These are phyloP conservation scores for Linnemannia schmuckeri DNA, from an alignment of 192 early-diverging fungal genomes.

Conservation along the genomic window DNA sequence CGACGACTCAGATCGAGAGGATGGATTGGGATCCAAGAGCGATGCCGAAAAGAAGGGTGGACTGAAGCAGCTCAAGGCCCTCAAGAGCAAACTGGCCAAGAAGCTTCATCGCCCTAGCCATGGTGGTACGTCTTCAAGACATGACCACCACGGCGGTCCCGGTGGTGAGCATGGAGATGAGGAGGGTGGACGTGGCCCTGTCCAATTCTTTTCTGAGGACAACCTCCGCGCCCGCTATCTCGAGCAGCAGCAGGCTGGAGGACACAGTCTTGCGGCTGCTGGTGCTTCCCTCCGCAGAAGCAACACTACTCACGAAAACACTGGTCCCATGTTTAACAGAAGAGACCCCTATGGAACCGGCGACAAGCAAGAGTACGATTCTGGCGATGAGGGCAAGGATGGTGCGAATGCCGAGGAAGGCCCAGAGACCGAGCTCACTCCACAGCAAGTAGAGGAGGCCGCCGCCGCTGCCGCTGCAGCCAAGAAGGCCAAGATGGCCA, in stretches of 20 bases:
- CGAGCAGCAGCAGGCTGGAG: conserved; percentile 39
- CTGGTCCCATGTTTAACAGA: conserved; percentile 7
- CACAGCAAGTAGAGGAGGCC: conserved; percentile 3
- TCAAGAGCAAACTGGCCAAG: conserved; percentile 55
- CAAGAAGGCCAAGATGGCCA: conserved; percentile 35
- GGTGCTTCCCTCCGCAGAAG: conserved; percentile 48
- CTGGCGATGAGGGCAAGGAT: conserved; percentile 20
- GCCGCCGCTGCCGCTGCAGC: conserved; percentile 19
- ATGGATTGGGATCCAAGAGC: conserved; percentile 46
- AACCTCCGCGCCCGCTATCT: conserved; percentile 48
- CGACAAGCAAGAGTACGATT: conserved; percentile 44
- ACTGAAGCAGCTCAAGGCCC: conserved; percentile 49
- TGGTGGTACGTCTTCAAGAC: conserved; percentile 20
- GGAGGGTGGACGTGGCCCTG: conserved; percentile 33
- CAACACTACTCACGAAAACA: conserved; percentile 45
- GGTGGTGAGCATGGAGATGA: conserved; percentile 3
- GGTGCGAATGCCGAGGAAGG: background rate
- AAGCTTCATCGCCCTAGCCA: conserved; percentile 47
- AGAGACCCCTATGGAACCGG: conserved; percentile 15
- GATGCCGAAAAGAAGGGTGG: conserved; percentile 57
- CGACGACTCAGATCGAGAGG: conserved; percentile 52
- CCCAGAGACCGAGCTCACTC: background rate
- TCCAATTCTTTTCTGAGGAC: conserved; percentile 58
- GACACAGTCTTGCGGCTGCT: conserved; percentile 40
- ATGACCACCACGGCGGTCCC: background rate